phyloP scores from a whole-genome alignment of 2,329 filamentous ascomycete genomes.

The Lachnellula arida region DNA sequence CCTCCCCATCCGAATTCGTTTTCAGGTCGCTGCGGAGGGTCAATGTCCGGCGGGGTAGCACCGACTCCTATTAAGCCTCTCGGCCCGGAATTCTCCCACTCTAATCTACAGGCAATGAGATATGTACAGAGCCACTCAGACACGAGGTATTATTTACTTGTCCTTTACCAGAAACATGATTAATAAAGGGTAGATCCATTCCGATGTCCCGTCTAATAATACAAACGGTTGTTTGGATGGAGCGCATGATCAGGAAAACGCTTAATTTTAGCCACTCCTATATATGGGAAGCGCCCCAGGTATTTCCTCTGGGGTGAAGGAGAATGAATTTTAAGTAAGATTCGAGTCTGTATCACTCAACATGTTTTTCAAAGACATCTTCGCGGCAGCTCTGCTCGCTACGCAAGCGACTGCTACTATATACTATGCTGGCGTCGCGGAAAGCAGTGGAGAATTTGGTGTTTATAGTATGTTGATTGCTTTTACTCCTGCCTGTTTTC shows the following conservation, averaged over 20 bases:
- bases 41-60: background rate
- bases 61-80: background rate
- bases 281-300: background rate
- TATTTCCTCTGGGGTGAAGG: background rate
- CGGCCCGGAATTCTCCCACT: background rate
- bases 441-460: slow-evolving; percentile 44
- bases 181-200: background rate
- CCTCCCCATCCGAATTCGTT: background rate
- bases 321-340: background rate
- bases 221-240: background rate
- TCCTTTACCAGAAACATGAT: background rate
- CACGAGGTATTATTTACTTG: background rate
- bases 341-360: background rate
- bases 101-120: background rate
- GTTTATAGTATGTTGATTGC: slow-evolving; percentile 33
- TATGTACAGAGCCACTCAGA: no score
- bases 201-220: background rate
- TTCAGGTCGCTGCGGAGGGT: background rate
- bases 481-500: background rate
- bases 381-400: slow-evolving; percentile 15
- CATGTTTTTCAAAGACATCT: slow-evolving; percentile 18
- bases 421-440: slow-evolving; percentile 44
- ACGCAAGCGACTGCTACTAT: slow-evolving; percentile 36
- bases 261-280: background rate
- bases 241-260: background rate